Percentiles rank a stretch among this genome's conserved stretches.
Conservation (phyloP, 1,284 basidiomycete genomes). For the Lentinula novae-zelandiae region DNA sequence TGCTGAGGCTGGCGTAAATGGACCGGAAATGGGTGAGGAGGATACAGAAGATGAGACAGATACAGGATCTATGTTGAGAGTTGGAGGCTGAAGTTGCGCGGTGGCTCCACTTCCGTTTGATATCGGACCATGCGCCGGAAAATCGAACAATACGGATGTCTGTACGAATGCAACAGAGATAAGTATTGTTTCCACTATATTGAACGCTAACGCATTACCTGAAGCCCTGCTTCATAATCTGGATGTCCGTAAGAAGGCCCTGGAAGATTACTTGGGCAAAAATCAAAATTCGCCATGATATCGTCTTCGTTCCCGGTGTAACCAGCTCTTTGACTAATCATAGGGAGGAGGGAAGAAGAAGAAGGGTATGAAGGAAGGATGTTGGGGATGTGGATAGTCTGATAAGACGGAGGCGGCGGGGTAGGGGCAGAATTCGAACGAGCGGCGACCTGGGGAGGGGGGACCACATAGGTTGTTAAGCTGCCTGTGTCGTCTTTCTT, state of each 20-base stretch:
- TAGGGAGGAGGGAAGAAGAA: slow-evolving; percentile 36
- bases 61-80: slow-evolving; percentile 15
- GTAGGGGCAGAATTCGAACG: slow-evolving; percentile 52
- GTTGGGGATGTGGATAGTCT: slow-evolving; percentile 60
- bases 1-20: slow-evolving; percentile 31
- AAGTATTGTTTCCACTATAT: background rate
- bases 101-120: background rate
- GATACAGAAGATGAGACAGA: slow-evolving; percentile 28
- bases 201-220: background rate
- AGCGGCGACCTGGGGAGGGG: slow-evolving; percentile 32
- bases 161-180: background rate
- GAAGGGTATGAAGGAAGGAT: slow-evolving; percentile 47
- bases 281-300: slow-evolving; percentile 44
- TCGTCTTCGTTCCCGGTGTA: slow-evolving; percentile 43
- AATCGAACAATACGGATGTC: background rate
- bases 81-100: background rate
- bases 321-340: slow-evolving; percentile 54
- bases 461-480: slow-evolving; percentile 52
- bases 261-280: slow-evolving; percentile 32
- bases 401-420: slow-evolving; percentile 47
- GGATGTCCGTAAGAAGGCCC: background rate
- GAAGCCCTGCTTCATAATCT: slow-evolving; percentile 1
- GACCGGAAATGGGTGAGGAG: slow-evolving; percentile 25
- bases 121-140: background rate
- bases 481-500: slow-evolving; percentile 25